Base-by-base conservation (phyloP, 345 rosid genomes). In the Rubroshorea leprosula region DNA sequence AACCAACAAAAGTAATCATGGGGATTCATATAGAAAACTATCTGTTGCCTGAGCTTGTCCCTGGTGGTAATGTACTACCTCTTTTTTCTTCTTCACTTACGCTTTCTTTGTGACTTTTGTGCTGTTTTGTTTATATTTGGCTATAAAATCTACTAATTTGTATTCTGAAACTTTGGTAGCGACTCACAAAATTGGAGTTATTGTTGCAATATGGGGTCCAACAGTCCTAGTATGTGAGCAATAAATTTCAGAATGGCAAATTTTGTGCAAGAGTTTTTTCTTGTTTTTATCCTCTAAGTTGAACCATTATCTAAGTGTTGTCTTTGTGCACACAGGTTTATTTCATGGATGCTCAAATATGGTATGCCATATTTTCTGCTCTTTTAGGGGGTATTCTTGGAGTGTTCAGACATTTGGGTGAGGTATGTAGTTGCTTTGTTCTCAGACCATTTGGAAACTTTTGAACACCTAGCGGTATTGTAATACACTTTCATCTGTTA, bases 361-460 rank as follows among this genome's bases (percentile, higher is more conserved):
- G 99, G 99, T 93, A 93, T 72, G 78, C 96, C 74, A 93, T 93
- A 75, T 93, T 79, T 69, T 87, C 92, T 43, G 89, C 97, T 55
- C 80, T 93, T 26, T 84, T 85, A 78, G 99, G 99, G 50, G 97
- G 99, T 57, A 85, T 93, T 60, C 77, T 64, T 76, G 99, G 99
- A 74, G 97, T 96, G 55, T 81, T 89, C 75, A 87, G 90, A 60
- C 99, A 93, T 81, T 75, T 89, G 80, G 99, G 99, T 18, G 96
- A 93, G 96, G 99, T 93, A 61, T 70, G 77, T 75, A n/a, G n/a
- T n/a, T n/a, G 67, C 20, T 26, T 44, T 23, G 50, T 68, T 59
- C 55, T 55, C 52, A 51, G 29, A 29, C 54, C 13, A 54, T 51
- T 19, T 9, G 49, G 51, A 58, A n/a, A n/a, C n/a, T n/a, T 21